A percentile compares a stretch with the other conserved stretches of the same genome.
Conservation (phyloP, 2,329 filamentous ascomycete genomes). For the Grosmannia serpens region DNA sequence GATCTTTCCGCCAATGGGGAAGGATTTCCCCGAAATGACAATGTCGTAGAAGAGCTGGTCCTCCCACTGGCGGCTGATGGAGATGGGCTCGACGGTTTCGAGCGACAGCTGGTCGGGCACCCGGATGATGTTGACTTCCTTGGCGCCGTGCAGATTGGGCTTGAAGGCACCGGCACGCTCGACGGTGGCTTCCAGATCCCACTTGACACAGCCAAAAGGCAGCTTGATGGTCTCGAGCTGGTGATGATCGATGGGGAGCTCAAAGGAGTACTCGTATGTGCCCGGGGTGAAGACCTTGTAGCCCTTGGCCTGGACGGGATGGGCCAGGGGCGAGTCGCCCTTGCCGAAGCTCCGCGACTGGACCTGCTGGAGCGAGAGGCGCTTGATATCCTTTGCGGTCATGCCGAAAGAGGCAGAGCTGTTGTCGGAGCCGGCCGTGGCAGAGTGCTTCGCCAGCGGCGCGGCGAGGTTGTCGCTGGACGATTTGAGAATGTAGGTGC, state of each 20-base stretch:
- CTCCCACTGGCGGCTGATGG: slow-evolving; percentile 88
- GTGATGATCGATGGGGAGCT: slow-evolving; percentile 79
- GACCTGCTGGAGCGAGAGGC: slow-evolving; percentile 67
- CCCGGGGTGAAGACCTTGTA: slow-evolving; percentile 79
- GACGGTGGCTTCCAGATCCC: slow-evolving; percentile 74
- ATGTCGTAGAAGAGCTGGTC: slow-evolving; percentile 94
- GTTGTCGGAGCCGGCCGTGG: slow-evolving; percentile 14
- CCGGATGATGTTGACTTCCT: slow-evolving; percentile 74
- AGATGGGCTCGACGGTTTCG: slow-evolving; percentile 86
- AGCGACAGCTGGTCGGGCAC: slow-evolving; percentile 79
- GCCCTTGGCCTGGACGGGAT: slow-evolving; percentile 51
- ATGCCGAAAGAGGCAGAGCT: slow-evolving; percentile 22
- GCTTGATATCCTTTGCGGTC: slow-evolving; percentile 41
- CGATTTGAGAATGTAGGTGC: slow-evolving; percentile 38
- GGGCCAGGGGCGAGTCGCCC: slow-evolving; percentile 56
- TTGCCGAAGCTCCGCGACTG: slow-evolving; percentile 80
- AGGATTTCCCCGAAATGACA: slow-evolving; percentile 90
- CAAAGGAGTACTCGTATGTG: slow-evolving; percentile 59
- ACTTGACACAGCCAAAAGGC: slow-evolving; percentile 76
- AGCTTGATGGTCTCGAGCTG: slow-evolving; percentile 82
- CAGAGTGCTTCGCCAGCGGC: background rate
- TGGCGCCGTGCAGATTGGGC: slow-evolving; percentile 69
- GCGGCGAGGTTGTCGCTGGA: slow-evolving; percentile 20
- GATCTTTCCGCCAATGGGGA: slow-evolving; percentile 75
- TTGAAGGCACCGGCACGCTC: slow-evolving; percentile 85